These are phyloP conservation scores for Yamadazyma phyllophila DNA, from an alignment of 805 yeast genomes.

Conservation along the genomic window DNA sequence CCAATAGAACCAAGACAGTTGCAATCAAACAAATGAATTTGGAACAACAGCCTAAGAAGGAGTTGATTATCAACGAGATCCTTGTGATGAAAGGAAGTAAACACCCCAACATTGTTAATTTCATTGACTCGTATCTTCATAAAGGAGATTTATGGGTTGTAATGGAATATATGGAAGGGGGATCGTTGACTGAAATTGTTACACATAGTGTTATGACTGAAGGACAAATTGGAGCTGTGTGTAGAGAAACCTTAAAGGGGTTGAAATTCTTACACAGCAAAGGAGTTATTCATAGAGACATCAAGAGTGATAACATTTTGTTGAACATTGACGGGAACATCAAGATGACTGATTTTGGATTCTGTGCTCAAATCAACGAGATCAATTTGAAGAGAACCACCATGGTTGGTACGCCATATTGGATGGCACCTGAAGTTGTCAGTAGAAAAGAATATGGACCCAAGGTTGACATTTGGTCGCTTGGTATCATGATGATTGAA, in stretches of 20 bases:
- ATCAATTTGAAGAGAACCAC: slow-evolving; percentile 83
- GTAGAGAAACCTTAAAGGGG: slow-evolving; percentile 86
- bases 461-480: slow-evolving; percentile 95
- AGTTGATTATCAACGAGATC: slow-evolving; percentile 90
- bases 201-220: slow-evolving; percentile 88
- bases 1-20: slow-evolving; percentile 53
- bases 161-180: slow-evolving; percentile 99
- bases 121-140: slow-evolving; percentile 77
- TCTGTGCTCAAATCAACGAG: slow-evolving; percentile 78
- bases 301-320: slow-evolving; percentile 90
- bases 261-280: slow-evolving; percentile 83
- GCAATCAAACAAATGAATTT: slow-evolving; percentile 97
- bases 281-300: slow-evolving; percentile 94
- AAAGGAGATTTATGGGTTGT: slow-evolving; percentile 91
- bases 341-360: slow-evolving; percentile 93
- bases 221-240: slow-evolving; percentile 92
- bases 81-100: slow-evolving; percentile 90
- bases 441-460: slow-evolving; percentile 93
- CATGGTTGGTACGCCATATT: slow-evolving; percentile 98
- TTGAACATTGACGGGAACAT: slow-evolving; percentile 82
- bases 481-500: slow-evolving; percentile 97
- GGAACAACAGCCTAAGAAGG: slow-evolving; percentile 93
- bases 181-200: slow-evolving; percentile 92
- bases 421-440: slow-evolving; percentile 99
- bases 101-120: slow-evolving; percentile 92